Conservation (phyloP, 2,329 filamentous ascomycete species). For the Drechslera avenae region DNA sequence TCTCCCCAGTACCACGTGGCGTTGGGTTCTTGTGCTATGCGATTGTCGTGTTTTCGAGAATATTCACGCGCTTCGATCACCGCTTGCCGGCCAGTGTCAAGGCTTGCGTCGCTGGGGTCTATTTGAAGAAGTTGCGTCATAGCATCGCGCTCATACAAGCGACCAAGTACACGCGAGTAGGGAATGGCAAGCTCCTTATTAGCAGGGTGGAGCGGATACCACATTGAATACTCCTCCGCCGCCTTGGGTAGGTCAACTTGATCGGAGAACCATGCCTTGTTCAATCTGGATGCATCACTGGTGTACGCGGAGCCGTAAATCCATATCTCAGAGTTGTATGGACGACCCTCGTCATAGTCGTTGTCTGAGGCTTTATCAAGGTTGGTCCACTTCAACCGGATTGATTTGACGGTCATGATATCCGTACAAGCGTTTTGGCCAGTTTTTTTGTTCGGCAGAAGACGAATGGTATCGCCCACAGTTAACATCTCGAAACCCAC, state of each 20-base stretch:
- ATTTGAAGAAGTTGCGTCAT: constrained; percentile 50
- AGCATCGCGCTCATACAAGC: constrained; percentile 59
- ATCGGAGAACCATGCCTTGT: constrained; percentile 31
- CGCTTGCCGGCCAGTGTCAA: constrained; percentile 55
- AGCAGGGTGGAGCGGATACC: constrained; percentile 57
- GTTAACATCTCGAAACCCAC: constrained; percentile 62
- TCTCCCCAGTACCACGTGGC: constrained; percentile 64
- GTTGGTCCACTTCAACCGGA: constrained; percentile 56
- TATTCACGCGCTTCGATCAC: constrained; percentile 56
- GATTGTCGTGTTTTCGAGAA: constrained; percentile 53
- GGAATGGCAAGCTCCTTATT: constrained; percentile 53
- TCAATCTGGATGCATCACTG: constrained; percentile 38
- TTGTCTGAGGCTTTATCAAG: constrained; percentile 55
- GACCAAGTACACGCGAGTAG: constrained; percentile 59
- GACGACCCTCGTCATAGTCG: constrained; percentile 52
- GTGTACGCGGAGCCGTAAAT: constrained; percentile 59
- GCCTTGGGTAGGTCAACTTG: constrained; percentile 23
- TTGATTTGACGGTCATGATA: constrained; percentile 59
- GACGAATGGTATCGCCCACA: constrained; percentile 60
- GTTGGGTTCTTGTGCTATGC: constrained; percentile 48
- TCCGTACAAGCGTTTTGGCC: constrained; percentile 51
- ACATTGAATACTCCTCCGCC: constrained; percentile 53
- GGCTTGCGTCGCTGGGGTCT: constrained; percentile 10
- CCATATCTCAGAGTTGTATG: constrained; percentile 55
- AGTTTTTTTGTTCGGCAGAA: constrained; percentile 40